These are phyloP conservation scores for Agaricus bisporus DNA, from an alignment of 768 basidiomycete genomes.

Conservation along the genomic window DNA sequence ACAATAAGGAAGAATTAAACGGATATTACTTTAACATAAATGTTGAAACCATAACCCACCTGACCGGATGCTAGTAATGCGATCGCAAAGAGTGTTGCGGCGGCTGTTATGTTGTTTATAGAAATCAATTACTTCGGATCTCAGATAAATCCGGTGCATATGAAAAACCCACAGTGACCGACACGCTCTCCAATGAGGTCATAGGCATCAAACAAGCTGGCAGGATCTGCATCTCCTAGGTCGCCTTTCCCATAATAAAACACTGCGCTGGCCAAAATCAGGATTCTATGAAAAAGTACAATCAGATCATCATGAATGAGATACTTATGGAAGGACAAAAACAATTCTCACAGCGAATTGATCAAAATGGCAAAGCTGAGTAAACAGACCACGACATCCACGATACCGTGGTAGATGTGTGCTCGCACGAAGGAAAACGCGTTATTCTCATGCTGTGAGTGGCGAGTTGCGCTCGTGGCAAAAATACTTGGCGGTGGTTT, in stretches of 20 bases:
- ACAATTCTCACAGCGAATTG: slow-evolving; percentile 58
- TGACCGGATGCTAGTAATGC: slow-evolving; percentile 84
- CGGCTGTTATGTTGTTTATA: slow-evolving; percentile 35
- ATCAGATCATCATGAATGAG: slow-evolving; percentile 5
- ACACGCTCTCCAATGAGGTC: slow-evolving; percentile 60
- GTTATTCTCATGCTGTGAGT: slow-evolving; percentile 55
- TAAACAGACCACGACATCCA: slow-evolving; percentile 63
- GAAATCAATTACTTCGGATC: background rate
- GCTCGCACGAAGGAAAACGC: slow-evolving; percentile 46
- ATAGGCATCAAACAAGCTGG: slow-evolving; percentile 83
- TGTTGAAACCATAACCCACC: slow-evolving; percentile 19
- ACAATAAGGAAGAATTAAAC: background rate
- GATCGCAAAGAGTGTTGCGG: slow-evolving; percentile 84
- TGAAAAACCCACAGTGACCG: slow-evolving; percentile 49
- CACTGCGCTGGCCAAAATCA: slow-evolving; percentile 77
- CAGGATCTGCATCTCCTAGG: slow-evolving; percentile 32
- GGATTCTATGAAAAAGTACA: slow-evolving; percentile 42
- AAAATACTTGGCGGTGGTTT: slow-evolving; percentile 28
- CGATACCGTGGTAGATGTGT: slow-evolving; percentile 60
- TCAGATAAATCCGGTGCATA: background rate
- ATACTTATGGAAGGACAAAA: slow-evolving; percentile 17
- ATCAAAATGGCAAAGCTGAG: slow-evolving; percentile 85
- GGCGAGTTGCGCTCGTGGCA: slow-evolving; percentile 32
- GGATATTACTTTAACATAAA: background rate
- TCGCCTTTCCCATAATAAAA: slow-evolving; percentile 50